Percentiles rank a stretch among this genome's conserved stretches.
Evolutionary conservation across 2,329 filamentous ascomycete genomes (phyloP).

Genomic region (Colletotrichum zoysiae): DNA sequence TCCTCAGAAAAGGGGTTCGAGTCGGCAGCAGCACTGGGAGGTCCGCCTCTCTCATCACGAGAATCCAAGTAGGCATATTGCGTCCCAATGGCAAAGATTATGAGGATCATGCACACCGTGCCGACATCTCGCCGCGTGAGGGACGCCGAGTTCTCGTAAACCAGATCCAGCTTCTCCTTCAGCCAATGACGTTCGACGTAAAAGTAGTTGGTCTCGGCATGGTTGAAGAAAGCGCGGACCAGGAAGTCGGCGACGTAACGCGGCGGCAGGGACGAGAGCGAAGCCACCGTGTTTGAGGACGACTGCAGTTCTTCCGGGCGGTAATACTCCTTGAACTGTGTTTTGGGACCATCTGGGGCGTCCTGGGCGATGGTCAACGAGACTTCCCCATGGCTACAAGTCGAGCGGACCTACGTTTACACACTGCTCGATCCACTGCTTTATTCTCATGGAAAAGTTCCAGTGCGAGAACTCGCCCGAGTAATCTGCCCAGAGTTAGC

Average conservation of each 20-base stretch:
- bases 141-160: constrained; percentile 55
- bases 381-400: background rate
- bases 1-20: constrained; percentile 58
- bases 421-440: constrained; percentile 61
- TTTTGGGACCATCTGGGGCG: constrained; percentile 41
- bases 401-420: constrained; percentile 46
- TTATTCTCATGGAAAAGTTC: constrained; percentile 65
- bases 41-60: constrained; percentile 40
- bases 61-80: constrained; percentile 63
- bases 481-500: constrained; percentile 54
- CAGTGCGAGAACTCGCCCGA: constrained; percentile 66
- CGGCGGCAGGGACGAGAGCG: constrained; percentile 58
- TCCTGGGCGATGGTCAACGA: constrained; percentile 19
- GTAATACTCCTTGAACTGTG: constrained; percentile 56
- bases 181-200: constrained; percentile 61
- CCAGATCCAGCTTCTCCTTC: constrained; percentile 53
- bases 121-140: constrained; percentile 57
- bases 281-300: constrained; percentile 53
- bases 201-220: constrained; percentile 63
- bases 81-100: constrained; percentile 63
- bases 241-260: constrained; percentile 62
- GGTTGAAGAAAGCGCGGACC: constrained; percentile 60
- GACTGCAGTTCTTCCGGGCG: constrained; percentile 61
- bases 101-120: constrained; percentile 59
- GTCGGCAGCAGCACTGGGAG: constrained; percentile 40